Evolutionary conservation across 139 green algal genomes (phyloP).

Genomic region (Chlamydomonas sp.): DNA sequence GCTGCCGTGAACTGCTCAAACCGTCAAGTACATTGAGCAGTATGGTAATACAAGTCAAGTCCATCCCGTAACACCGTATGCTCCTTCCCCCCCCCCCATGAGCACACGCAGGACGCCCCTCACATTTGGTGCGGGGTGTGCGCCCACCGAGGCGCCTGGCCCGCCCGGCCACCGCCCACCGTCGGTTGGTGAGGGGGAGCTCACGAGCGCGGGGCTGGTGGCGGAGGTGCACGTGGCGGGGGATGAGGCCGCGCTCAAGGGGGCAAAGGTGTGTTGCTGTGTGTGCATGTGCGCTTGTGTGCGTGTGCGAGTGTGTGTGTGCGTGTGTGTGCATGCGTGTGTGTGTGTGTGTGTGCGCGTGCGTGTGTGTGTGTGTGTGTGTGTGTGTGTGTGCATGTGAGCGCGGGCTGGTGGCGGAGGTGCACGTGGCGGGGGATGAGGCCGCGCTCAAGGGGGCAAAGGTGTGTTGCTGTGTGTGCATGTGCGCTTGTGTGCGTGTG

Average conservation of each 20-base stretch:
- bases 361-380: slow-evolving; percentile 11
- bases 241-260: too few relatives aligned
- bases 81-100: too few relatives aligned
- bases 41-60: too few relatives aligned
- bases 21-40: too few relatives aligned
- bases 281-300: background rate
- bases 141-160: too few relatives aligned
- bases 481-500: slow-evolving; percentile 7
- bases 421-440: background rate
- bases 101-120: too few relatives aligned
- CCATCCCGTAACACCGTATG: too few relatives aligned
- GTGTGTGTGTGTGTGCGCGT: slow-evolving; percentile 7
- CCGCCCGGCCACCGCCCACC: background rate
- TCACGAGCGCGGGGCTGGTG: background rate
- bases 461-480: background rate
- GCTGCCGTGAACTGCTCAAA: too few relatives aligned
- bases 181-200: background rate
- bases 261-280: background rate
- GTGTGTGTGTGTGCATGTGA: too few relatives aligned
- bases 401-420: background rate
- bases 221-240: slow-evolving; percentile 9
- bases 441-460: background rate
- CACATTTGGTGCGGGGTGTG: too few relatives aligned
- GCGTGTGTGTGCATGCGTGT: background rate
- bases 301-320: background rate